A percentile compares a stretch with the other conserved stretches of the same genome.
phyloP scores from a whole-genome alignment of 2,329 filamentous ascomycete species.

The Aspergillus novoparasiticus region DNA sequence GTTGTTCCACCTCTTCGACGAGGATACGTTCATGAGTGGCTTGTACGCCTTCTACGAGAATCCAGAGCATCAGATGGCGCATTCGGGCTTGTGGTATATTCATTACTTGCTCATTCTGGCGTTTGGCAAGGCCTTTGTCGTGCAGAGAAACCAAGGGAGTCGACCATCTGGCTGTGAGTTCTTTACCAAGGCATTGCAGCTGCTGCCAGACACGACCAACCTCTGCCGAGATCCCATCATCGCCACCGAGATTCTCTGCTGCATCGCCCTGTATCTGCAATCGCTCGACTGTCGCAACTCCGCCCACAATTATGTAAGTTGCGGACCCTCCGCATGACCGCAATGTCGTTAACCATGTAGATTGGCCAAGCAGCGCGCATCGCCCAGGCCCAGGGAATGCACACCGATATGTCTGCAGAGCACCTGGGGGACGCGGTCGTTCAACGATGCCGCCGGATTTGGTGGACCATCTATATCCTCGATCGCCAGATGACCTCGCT shows the following conservation, averaged over 20 bases:
- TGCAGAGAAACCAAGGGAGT: conserved; percentile 38
- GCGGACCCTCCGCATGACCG: background rate
- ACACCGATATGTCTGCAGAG: conserved; percentile 53
- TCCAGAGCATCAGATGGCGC: conserved; percentile 27
- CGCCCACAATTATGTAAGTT: conserved; percentile 50
- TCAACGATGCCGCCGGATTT: conserved; percentile 53
- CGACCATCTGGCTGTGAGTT: conserved; percentile 52
- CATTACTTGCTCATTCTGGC: conserved; percentile 58
- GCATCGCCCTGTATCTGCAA: conserved; percentile 56
- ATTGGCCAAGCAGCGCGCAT: conserved; percentile 57
- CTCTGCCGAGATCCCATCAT: conserved; percentile 48
- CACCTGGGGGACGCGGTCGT: conserved; percentile 46
- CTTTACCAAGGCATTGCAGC: conserved; percentile 49
- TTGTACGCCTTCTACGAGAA: conserved; percentile 47
- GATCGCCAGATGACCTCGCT: conserved; percentile 58
- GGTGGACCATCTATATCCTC: conserved; percentile 59
- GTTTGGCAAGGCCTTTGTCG: conserved; percentile 58
- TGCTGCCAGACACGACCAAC: conserved; percentile 47
- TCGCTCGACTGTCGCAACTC: conserved; percentile 52
- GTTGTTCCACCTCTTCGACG: conserved; percentile 57
- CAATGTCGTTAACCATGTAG: conserved; percentile 23
- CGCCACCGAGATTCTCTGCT: conserved; percentile 55
- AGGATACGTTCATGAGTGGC: conserved; percentile 52
- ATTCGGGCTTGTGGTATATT: conserved; percentile 52
- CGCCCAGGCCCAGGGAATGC: conserved; percentile 54